These are phyloP conservation scores for Blepharisma japonicum DNA, from an alignment of 73 alveolate genomes.

Conservation along the genomic window DNA sequence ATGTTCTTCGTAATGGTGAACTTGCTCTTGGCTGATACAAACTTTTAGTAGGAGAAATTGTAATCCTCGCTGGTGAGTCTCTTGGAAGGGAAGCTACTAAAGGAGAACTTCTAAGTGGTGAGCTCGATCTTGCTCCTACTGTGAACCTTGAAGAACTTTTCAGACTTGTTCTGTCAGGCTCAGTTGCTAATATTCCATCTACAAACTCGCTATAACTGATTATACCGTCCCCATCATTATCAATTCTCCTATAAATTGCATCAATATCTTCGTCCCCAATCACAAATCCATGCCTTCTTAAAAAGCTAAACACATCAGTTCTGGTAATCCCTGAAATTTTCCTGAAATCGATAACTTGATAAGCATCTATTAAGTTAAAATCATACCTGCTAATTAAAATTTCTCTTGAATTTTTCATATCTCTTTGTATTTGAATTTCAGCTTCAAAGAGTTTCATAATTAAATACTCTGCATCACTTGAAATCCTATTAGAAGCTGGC, in stretches of 20 bases:
- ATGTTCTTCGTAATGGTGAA: background rate
- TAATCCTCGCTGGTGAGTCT: no score
- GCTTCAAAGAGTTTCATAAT: conserved; percentile 40
- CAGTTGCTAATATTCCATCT: conserved; percentile 22
- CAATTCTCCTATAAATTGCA: conserved; percentile 42
- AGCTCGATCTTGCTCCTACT: no score
- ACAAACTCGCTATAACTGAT: conserved; percentile 27
- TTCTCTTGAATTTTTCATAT: conserved; percentile 35
- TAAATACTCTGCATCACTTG: conserved; percentile 48
- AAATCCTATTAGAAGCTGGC: background rate
- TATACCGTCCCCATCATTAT: conserved; percentile 34
- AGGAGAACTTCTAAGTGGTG: no score
- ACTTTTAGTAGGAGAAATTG: no score
- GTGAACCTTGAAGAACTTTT: no score
- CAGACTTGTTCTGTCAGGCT: no score
- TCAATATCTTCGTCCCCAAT: conserved; percentile 39
- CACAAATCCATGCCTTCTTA: conserved; percentile 38
- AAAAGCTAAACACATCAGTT: conserved; percentile 16
- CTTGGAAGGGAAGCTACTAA: no score
- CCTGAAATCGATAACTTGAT: conserved; percentile 23
- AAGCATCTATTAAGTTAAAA: conserved; percentile 27
- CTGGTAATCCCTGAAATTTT: conserved; percentile 5
- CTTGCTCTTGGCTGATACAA: conserved; percentile 1
- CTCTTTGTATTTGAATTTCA: conserved; percentile 43
- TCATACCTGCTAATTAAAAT: conserved; percentile 44